phyloP scores from a whole-genome alignment of 1,284 basidiomycete genomes.

The Cryptococcus wingfieldii region DNA sequence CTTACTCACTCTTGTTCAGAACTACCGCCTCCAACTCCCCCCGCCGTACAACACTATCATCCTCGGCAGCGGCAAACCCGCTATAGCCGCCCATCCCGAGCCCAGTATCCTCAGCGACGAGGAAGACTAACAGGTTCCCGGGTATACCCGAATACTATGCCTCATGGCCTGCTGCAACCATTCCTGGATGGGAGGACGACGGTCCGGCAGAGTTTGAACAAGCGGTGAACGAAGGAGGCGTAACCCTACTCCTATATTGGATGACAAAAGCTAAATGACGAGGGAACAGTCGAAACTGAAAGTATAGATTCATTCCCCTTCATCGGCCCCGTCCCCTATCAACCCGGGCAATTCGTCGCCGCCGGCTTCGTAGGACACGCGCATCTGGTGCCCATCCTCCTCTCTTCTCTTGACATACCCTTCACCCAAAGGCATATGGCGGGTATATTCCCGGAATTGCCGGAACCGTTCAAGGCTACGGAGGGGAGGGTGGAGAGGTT shows the following conservation, averaged over 20 bases:
- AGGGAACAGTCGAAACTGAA: conserved; percentile 15
- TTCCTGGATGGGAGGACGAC: conserved; percentile 18
- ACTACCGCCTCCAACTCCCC: conserved; percentile 25
- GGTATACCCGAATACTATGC: conserved; percentile 22
- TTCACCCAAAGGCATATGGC: background rate
- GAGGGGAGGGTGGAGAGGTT: conserved; percentile 13
- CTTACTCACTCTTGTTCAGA: conserved; percentile 9
- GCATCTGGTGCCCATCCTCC: conserved; percentile 12
- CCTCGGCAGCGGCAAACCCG: conserved; percentile 24
- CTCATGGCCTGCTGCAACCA: conserved; percentile 13
- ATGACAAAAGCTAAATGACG: too few relatives aligned
- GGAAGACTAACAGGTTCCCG: conserved; percentile 15
- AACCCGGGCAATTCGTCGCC: conserved; percentile 18
- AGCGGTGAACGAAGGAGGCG: conserved; percentile 16
- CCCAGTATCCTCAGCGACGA: conserved; percentile 17
- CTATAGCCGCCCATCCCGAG: conserved; percentile 14
- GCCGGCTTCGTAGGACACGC: conserved; percentile 24
- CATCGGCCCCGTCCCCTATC: conserved; percentile 13
- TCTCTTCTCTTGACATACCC: conserved; percentile 8
- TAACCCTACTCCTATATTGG: too few relatives aligned
- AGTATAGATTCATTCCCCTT: conserved; percentile 22
- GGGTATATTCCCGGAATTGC: conserved; percentile 13
- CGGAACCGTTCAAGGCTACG: conserved; percentile 16
- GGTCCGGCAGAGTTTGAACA: conserved; percentile 12
- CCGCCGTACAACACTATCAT: conserved; percentile 25